Evolutionary conservation across 2,329 filamentous ascomycete species (phyloP), one percentile per base, ranked within the genome.

Genomic region (Xylariaceae sp.): DNA sequence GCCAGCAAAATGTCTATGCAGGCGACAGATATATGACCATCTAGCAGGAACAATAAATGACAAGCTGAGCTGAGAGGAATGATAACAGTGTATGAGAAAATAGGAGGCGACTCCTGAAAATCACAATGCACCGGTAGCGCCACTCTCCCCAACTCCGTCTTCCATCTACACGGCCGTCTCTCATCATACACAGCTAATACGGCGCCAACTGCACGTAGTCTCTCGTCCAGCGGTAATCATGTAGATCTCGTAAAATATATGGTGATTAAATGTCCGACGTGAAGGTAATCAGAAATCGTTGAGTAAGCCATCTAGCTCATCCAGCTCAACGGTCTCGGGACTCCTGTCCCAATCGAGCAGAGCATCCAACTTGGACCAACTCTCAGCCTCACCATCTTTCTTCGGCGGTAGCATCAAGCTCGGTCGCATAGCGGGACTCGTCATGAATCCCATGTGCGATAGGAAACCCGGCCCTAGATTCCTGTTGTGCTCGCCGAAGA

Each of bases 241-340:
- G 44, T 57, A 44, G 41, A 37, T 52, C 59, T 49, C 43, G 41
- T 44, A 40, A 23, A 50, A 46, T 26, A 47, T 48, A 50, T 18
- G 32, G 21, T 32, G 41, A 51, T 48, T 59, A 46, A 32, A 19
- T 18, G 41, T 40, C 23, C 12, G 37, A 59, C n/a, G 18, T 21
- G 19, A 26, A 32, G 40, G 48, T 41, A 21, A 57, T 81, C 76
- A 91, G 73, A 86, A 91, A 64, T 85, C 87, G 70, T 90, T 88
- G 67, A 97, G 84, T 71, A 97, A 83, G 66, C 89, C 86, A 70
- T 98, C 93, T 20, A 98, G 86, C 79, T 99, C 95, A 45, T 96
- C 91, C 47, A 98, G 84, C 72, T 96, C 92, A 65, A 98, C 88
- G 62, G 87, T 89, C 77, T 98, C 95, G 1, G 93, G 92, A 70